A percentile compares a stretch with the other conserved stretches of the same genome.
phyloP scores from a whole-genome alignment of 768 basidiomycete genomes.

The Roridomyces roridus region DNA sequence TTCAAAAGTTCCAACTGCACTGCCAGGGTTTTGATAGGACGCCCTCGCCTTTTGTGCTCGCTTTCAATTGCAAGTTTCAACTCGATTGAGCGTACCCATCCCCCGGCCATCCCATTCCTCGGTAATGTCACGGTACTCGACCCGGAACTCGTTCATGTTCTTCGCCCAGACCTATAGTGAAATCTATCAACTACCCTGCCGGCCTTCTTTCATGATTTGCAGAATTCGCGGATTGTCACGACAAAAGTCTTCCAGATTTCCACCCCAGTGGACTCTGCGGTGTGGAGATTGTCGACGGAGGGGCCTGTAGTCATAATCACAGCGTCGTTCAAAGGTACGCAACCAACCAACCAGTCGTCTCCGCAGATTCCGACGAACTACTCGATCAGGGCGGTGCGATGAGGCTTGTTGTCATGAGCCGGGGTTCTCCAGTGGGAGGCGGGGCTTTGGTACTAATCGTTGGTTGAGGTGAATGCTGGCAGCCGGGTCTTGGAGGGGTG shows the following conservation, averaged over 20 bases:
- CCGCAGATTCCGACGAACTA: conserved; percentile 52
- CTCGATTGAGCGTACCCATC: conserved; percentile 42
- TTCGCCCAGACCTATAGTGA: conserved; percentile 47
- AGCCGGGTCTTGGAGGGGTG: too few species aligned
- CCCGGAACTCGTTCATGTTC: conserved; percentile 40
- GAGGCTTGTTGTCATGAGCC: conserved; percentile 43
- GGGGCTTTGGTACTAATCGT: conserved; percentile 41
- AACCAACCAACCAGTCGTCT: conserved; percentile 36
- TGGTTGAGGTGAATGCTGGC: conserved; percentile 36
- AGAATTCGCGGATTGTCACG: neutral
- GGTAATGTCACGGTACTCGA: conserved; percentile 46
- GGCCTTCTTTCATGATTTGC: too few species aligned
- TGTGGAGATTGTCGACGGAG: conserved; percentile 44
- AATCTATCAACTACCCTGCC: conserved; percentile 38
- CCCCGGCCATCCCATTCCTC: conserved; percentile 47
- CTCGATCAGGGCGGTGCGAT: conserved; percentile 42
- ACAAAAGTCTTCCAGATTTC: conserved; percentile 44
- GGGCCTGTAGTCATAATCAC: conserved; percentile 52
- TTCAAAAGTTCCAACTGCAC: too few species aligned
- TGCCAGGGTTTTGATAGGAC: too few species aligned
- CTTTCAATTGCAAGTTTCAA: too few species aligned
- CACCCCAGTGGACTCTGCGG: conserved; percentile 46
- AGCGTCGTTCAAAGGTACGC: conserved; percentile 49
- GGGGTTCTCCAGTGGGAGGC: conserved; percentile 51
- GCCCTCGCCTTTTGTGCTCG: too few species aligned